Percentiles rank a stretch among this genome's conserved stretches.
Conservation (phyloP, 176 grass and related monocot genomes). For the Phyllostachys edulis region DNA sequence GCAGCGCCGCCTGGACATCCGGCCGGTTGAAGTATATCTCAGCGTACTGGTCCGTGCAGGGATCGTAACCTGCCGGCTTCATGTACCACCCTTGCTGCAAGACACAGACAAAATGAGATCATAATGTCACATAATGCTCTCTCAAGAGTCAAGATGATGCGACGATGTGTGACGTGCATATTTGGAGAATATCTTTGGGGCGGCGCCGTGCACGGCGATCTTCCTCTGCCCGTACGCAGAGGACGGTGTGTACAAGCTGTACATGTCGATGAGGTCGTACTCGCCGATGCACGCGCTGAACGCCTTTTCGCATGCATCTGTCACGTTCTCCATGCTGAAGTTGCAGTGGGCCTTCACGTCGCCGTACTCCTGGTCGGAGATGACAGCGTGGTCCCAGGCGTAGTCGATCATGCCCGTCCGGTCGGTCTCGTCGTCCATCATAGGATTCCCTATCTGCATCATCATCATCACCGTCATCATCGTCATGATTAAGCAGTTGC, state of each 20-base stretch:
- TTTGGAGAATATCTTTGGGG: constrained; percentile 62
- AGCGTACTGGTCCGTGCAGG: constrained; percentile 50
- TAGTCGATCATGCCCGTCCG: constrained; percentile 85
- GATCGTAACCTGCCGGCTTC: constrained; percentile 77
- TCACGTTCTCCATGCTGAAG: constrained; percentile 44
- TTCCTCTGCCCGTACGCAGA: background rate
- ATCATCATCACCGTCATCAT: background rate
- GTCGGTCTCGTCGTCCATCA: constrained; percentile 85
- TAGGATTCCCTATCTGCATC: constrained; percentile 79
- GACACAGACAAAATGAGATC: no score
- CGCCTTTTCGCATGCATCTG: constrained; percentile 43
- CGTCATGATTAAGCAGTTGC: background rate
- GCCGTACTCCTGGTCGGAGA: constrained; percentile 82
- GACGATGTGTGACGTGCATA: constrained; percentile 24
- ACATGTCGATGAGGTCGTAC: constrained; percentile 92
- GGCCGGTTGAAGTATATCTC: constrained; percentile 80
- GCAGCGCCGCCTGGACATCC: constrained; percentile 85
- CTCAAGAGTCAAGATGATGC: background rate
- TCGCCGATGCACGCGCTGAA: constrained; percentile 71
- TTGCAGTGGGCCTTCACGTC: constrained; percentile 68
- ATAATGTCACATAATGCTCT: background rate
- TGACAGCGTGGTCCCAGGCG: constrained; percentile 97
- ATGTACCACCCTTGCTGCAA: constrained; percentile 54
- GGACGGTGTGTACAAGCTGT: constrained; percentile 70
- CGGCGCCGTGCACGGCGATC: constrained; percentile 50